phyloP scores from a whole-genome alignment of 2,329 filamentous ascomycete species.

The Didymella exigua region DNA sequence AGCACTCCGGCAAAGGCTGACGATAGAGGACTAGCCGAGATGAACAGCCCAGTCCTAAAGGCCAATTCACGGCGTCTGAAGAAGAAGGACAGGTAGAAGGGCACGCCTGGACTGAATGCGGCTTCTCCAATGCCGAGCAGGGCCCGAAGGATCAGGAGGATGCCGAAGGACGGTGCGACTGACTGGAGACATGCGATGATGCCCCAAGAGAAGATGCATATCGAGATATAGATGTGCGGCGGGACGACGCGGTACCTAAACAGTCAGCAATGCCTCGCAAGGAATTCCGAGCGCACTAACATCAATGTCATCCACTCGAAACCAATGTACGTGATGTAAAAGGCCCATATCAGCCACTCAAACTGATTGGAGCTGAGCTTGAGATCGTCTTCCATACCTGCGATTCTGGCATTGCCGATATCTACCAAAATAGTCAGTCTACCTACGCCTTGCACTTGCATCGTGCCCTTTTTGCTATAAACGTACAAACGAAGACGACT shows the following conservation, averaged over 20 bases:
- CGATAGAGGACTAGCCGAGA: slow-evolving; percentile 71
- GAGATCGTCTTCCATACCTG: slow-evolving; percentile 62
- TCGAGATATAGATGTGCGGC: slow-evolving; percentile 65
- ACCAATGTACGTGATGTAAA: slow-evolving; percentile 67
- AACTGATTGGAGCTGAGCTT: slow-evolving; percentile 62
- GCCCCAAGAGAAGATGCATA: slow-evolving; percentile 79
- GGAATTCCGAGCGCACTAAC: slow-evolving; percentile 36
- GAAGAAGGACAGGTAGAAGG: slow-evolving; percentile 69
- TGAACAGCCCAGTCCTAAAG: slow-evolving; percentile 82
- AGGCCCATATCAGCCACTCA: slow-evolving; percentile 66
- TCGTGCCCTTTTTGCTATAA: not conserved
- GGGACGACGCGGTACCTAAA: slow-evolving; percentile 61
- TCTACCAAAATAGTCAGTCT: slow-evolving; percentile 46
- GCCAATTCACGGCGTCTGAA: slow-evolving; percentile 74
- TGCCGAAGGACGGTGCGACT: slow-evolving; percentile 52
- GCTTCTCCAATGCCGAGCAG: slow-evolving; percentile 64
- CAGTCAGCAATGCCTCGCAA: not conserved
- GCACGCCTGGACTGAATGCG: slow-evolving; percentile 67
- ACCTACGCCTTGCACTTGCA: not conserved
- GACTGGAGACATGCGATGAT: slow-evolving; percentile 74
- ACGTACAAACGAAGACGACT: slow-evolving; percentile 21
- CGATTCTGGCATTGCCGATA: slow-evolving; percentile 68
- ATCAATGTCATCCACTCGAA: slow-evolving; percentile 72
- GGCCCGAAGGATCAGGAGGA: slow-evolving; percentile 66
- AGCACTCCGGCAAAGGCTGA: slow-evolving; percentile 75